Conservation (phyloP, 2,329 filamentous ascomycete genomes). For the Fusarium chuoi region DNA sequence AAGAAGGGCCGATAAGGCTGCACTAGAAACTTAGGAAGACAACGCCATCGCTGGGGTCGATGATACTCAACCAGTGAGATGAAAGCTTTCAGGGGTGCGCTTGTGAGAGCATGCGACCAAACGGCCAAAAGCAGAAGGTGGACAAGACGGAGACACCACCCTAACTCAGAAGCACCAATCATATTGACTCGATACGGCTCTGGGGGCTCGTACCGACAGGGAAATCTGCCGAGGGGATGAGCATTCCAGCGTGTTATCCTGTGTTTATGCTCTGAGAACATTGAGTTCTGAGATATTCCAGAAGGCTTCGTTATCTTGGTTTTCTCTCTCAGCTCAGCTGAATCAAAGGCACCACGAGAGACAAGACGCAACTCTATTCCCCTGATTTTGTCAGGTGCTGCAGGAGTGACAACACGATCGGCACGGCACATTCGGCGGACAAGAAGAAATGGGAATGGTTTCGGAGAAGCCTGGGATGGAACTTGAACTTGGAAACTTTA, state of each 20-base stretch:
- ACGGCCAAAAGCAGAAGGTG: conserved; percentile 51
- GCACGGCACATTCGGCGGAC: neutral
- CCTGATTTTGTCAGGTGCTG: neutral
- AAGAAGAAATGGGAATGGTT: conserved; percentile 15
- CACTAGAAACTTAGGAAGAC: conserved; percentile 22
- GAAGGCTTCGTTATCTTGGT: conserved; percentile 42
- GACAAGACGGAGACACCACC: conserved; percentile 47
- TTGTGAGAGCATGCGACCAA: conserved; percentile 49
- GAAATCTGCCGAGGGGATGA: conserved; percentile 42
- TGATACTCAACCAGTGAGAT: conserved; percentile 43
- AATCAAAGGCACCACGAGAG: conserved; percentile 16
- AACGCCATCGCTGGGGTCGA: conserved; percentile 37
- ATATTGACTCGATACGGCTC: conserved; percentile 43
- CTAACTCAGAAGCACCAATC: conserved; percentile 47
- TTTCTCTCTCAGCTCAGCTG: conserved; percentile 7
- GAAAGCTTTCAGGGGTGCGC: conserved; percentile 40
- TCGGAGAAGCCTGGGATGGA: conserved; percentile 1
- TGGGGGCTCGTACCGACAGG: conserved; percentile 35
- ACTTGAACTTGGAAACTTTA: conserved; percentile 30
- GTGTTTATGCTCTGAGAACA: neutral
- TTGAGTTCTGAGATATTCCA: conserved; percentile 39
- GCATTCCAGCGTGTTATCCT: conserved; percentile 33
- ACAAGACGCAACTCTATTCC: neutral
- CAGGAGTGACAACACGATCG: neutral
- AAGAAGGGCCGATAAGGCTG: conserved; percentile 42